A percentile compares a stretch with the other conserved stretches of the same genome.
phyloP scores from a whole-genome alignment of 179 eudicot genomes.

The Amaranthus tricolor region DNA sequence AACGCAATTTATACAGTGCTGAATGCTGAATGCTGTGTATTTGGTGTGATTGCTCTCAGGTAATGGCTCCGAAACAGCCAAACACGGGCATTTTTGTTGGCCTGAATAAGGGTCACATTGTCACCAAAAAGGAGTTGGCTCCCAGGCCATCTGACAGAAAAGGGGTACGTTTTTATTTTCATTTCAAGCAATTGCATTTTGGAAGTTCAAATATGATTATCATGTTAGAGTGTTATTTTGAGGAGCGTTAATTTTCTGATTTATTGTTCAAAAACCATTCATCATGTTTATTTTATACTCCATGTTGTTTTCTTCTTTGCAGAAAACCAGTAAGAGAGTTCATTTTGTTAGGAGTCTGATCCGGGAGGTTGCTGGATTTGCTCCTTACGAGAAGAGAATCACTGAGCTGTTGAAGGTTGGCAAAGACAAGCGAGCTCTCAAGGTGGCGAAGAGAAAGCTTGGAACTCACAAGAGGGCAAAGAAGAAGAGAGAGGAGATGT shows the following conservation, averaged over 20 bases:
- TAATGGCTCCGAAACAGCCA: constrained; percentile 68
- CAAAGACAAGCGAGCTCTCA: constrained; percentile 61
- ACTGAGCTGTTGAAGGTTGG: constrained; percentile 69
- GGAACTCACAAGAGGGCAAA: constrained; percentile 76
- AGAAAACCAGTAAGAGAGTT: constrained; percentile 61
- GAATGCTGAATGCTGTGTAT: background rate
- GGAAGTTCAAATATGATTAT: background rate
- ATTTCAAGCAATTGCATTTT: background rate
- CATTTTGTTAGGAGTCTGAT: constrained; percentile 46
- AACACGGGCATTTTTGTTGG: constrained; percentile 73
- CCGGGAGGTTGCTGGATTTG: constrained; percentile 63
- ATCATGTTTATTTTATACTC: background rate
- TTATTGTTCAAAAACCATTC: no score
- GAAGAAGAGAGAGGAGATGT: constrained; percentile 71
- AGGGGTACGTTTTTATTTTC: constrained; percentile 41
- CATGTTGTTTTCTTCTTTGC: constrained; percentile 3
- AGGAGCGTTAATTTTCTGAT: background rate
- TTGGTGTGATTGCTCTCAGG: constrained; percentile 23
- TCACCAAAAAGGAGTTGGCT: constrained; percentile 66
- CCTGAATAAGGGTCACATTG: constrained; percentile 67
- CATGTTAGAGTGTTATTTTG: no score
- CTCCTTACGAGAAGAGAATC: constrained; percentile 65
- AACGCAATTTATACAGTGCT: background rate
- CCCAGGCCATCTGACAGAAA: constrained; percentile 69
- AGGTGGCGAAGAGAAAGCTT: constrained; percentile 66